Conservation (phyloP, 768 basidiomycete species). For the Suillus plorans region DNA sequence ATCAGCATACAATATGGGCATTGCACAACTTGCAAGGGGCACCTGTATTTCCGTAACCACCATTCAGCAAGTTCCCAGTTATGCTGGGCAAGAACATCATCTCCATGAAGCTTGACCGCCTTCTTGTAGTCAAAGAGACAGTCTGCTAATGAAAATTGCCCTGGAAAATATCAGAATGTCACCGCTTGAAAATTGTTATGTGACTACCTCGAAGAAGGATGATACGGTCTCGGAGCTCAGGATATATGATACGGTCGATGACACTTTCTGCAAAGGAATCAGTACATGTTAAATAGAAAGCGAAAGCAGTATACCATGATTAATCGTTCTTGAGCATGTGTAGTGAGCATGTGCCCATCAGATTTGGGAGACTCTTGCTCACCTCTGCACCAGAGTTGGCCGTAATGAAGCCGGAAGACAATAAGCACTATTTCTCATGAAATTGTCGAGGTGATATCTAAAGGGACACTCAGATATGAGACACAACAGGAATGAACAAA, state of each 20-base stretch:
- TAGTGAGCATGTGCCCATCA: constrained; percentile 4
- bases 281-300: constrained; percentile 10
- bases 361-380: constrained; percentile 13
- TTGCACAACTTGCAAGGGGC: not conserved
- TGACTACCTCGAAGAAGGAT: constrained; percentile 78
- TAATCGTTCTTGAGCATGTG: constrained; percentile 58
- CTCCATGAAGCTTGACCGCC: constrained; percentile 78
- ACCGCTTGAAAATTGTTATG: constrained; percentile 6
- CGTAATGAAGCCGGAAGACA: constrained; percentile 85
- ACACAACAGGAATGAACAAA: not conserved
- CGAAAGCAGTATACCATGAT: constrained; percentile 62
- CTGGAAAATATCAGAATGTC: constrained; percentile 35
- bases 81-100: constrained; percentile 84
- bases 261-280: constrained; percentile 61
- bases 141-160: constrained; percentile 77
- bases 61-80: constrained; percentile 90
- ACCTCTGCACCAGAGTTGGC: constrained; percentile 88
- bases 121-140: constrained; percentile 72
- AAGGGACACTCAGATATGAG: constrained; percentile 3
- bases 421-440: constrained; percentile 80
- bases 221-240: constrained; percentile 87
- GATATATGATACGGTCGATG: constrained; percentile 89
- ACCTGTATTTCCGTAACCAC: constrained; percentile 86
- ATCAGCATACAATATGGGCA: constrained; percentile 1
- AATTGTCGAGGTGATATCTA: constrained; percentile 92